Conservation (phyloP, 352 stramenopile genomes). For the Globisporangium parvum region DNA sequence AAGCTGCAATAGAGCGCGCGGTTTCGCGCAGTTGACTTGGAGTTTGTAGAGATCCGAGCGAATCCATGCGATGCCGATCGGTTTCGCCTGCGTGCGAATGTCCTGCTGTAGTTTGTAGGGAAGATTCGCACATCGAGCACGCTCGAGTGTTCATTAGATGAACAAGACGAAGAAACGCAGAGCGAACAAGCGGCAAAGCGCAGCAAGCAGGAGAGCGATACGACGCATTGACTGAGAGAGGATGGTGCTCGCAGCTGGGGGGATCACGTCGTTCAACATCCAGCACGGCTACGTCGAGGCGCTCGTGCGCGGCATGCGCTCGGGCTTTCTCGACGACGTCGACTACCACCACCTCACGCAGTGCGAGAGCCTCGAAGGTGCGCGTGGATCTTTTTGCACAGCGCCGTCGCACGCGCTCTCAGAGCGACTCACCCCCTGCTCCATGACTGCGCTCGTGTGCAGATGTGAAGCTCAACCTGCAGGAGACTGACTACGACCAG, state of each 20-base stretch:
- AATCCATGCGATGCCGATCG: not conserved
- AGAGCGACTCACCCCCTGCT: not conserved
- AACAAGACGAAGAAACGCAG: slow-evolving; percentile 3
- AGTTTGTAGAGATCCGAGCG: not conserved
- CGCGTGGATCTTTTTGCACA: slow-evolving; percentile 9
- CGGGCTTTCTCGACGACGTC: slow-evolving; percentile 83
- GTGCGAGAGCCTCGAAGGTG: slow-evolving; percentile 89
- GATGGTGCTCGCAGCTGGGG: slow-evolving; percentile 73
- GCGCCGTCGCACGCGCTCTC: not conserved
- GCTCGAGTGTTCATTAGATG: not conserved
- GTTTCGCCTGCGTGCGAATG: not conserved
- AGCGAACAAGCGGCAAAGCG: not conserved
- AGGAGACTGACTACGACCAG: slow-evolving; percentile 98
- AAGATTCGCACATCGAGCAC: not conserved
- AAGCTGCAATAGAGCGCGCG: not conserved
- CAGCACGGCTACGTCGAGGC: slow-evolving; percentile 97
- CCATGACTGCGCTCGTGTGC: not conserved
- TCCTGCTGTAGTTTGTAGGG: not conserved
- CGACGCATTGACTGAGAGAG: not conserved
- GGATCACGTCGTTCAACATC: slow-evolving; percentile 96
- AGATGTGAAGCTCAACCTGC: slow-evolving; percentile 94
- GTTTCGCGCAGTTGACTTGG: not conserved
- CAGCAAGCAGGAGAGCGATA: not conserved
- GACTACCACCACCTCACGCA: slow-evolving; percentile 89
- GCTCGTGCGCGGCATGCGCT: slow-evolving; percentile 95